Evolutionary conservation across 371 early-diverging fungal genomes (phyloP).

Genomic region (Mortierella sp.): DNA sequence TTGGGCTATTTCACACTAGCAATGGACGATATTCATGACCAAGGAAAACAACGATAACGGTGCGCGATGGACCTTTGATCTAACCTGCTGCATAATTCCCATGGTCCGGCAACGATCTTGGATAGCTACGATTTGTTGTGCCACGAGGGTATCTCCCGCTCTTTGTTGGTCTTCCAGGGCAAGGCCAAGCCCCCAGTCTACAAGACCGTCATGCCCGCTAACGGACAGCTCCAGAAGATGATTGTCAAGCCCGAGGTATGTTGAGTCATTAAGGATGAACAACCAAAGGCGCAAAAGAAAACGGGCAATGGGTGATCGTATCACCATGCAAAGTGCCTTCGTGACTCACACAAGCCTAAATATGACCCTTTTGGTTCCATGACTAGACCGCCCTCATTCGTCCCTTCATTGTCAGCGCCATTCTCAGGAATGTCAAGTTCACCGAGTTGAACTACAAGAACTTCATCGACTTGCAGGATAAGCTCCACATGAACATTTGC

Average conservation of each 20-base stretch:
- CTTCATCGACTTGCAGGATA: constrained; percentile 99
- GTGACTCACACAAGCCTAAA: not conserved
- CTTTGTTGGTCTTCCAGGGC: constrained; percentile 86
- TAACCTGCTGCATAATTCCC: not conserved
- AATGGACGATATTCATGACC: not conserved
- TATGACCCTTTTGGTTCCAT: not conserved
- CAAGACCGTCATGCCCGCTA: constrained; percentile 69
- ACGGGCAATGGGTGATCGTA: not conserved
- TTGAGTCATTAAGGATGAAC: not conserved
- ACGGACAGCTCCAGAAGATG: constrained; percentile 74
- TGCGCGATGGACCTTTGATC: not conserved
- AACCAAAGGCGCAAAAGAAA: not conserved
- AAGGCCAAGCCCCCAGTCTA: constrained; percentile 76
- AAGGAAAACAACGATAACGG: not conserved
- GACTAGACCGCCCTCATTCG: constrained; percentile 82
- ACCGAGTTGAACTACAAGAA: constrained; percentile 88
- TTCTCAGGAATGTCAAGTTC: constrained; percentile 94
- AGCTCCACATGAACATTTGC: constrained; percentile 98
- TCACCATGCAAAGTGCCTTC: not conserved
- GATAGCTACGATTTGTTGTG: constrained; percentile 95
- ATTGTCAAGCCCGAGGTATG: constrained; percentile 78
- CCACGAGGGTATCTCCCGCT: constrained; percentile 94
- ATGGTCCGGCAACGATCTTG: not conserved
- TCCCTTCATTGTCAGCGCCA: constrained; percentile 94
- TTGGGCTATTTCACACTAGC: not conserved